phyloP scores from a whole-genome alignment of 148 eudicot species.

The Rhododendron henanense region DNA sequence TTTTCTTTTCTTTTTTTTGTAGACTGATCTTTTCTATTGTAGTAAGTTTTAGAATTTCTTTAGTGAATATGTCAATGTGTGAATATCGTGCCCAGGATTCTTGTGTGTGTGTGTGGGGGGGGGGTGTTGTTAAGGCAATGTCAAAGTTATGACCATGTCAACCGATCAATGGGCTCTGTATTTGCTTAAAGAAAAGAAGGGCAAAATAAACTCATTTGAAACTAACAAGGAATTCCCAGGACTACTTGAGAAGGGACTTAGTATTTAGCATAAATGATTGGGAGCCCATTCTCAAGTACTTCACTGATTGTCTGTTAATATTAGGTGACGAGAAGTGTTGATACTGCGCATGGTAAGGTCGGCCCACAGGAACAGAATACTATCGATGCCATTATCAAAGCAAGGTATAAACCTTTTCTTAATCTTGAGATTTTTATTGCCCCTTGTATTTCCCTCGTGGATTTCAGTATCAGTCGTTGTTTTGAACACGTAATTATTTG shows the following conservation, averaged over 20 bases:
- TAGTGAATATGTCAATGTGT: background rate
- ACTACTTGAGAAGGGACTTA: background rate
- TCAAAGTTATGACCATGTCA: background rate
- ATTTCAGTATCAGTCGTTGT: background rate
- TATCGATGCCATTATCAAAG: slow-evolving; percentile 67
- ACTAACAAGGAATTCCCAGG: background rate
- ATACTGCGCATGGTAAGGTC: slow-evolving; percentile 48
- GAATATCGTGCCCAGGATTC: background rate
- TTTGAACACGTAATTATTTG: background rate
- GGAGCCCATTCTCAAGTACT: background rate
- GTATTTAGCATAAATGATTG: background rate
- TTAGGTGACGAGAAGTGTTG: slow-evolving; percentile 72
- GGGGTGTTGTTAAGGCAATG: background rate
- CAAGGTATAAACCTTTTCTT: slow-evolving; percentile 44
- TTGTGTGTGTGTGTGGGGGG: background rate
- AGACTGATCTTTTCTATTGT: background rate
- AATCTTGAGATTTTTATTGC: background rate
- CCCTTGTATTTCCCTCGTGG: background rate
- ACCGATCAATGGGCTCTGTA: background rate
- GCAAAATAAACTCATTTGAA: background rate
- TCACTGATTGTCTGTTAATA: background rate
- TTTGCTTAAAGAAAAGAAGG: background rate
- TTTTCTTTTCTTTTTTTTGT: background rate
- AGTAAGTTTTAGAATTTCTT: background rate
- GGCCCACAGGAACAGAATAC: slow-evolving; percentile 71